Conservation (phyloP, 164 flowering plant species). For the Aristolochia contorta region DNA sequence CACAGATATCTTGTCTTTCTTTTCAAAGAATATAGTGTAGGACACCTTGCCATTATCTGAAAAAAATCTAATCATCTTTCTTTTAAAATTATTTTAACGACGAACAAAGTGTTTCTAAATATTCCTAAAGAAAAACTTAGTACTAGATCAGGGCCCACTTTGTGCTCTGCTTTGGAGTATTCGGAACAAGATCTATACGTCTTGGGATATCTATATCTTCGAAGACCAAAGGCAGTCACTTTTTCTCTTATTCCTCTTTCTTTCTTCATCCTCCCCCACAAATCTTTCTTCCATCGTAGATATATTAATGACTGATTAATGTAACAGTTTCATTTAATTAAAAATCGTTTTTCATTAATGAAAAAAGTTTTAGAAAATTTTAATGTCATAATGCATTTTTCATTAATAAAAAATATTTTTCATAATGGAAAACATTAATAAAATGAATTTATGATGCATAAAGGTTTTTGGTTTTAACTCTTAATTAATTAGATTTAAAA, state of each 20-base stretch:
- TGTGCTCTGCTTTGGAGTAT: background rate
- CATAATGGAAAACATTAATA: too few relatives aligned
- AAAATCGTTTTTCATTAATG: too few relatives aligned
- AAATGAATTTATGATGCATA: too few relatives aligned
- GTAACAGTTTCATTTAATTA: too few relatives aligned
- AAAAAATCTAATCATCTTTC: conserved; percentile 12
- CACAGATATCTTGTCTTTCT: background rate
- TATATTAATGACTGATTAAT: background rate
- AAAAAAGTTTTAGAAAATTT: too few relatives aligned
- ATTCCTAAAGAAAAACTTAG: background rate
- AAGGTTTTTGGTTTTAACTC: too few relatives aligned
- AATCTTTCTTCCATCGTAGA: too few relatives aligned
- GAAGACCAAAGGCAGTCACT: conserved; percentile 9
- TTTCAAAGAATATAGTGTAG: conserved; percentile 6
- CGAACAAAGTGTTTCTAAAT: background rate
- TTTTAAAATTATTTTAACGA: background rate
- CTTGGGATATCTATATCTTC: background rate
- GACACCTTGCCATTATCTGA: conserved; percentile 17
- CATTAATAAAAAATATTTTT: too few relatives aligned
- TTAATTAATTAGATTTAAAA: too few relatives aligned
- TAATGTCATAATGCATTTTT: too few relatives aligned
- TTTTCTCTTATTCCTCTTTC: conserved; percentile 2
- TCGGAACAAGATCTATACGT: background rate
- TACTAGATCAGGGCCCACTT: conserved; percentile 16
- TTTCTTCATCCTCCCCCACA: background rate